A percentile compares a stretch with the other conserved stretches of the same genome.
phyloP scores from a whole-genome alignment of 225 moss, liverwort and hornwort genomes.

The Rhytidiadelphus loreus region DNA sequence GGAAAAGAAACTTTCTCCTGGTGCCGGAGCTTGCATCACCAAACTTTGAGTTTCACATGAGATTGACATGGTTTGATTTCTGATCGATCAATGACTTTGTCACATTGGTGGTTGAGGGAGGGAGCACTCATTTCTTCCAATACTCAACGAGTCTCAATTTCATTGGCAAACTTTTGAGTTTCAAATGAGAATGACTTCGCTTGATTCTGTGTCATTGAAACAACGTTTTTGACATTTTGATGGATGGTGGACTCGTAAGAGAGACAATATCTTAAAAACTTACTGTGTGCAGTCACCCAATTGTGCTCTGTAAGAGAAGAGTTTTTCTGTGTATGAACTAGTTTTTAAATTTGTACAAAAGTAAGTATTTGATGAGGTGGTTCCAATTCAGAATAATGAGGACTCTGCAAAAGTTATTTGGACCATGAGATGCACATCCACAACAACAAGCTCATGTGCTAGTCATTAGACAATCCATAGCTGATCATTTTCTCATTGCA shows the following conservation, averaged over 20 bases:
- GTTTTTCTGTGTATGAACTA: neutral
- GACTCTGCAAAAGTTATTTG: neutral
- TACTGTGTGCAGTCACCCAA: neutral
- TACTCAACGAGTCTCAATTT: too few relatives aligned
- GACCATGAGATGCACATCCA: neutral
- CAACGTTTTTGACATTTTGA: neutral
- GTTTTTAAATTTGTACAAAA: neutral
- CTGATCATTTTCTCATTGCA: too few relatives aligned
- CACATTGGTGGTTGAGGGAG: neutral
- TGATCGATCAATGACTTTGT: neutral
- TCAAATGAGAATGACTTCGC: neutral
- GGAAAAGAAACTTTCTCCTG: neutral
- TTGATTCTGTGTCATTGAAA: neutral
- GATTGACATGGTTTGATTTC: neutral
- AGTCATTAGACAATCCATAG: too few relatives aligned
- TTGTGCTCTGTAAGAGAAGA: neutral
- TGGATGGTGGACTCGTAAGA: neutral
- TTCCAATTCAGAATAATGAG: neutral
- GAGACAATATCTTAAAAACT: neutral
- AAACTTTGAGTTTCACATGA: neutral
- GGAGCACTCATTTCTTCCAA: too few relatives aligned
- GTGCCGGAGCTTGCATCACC: neutral
- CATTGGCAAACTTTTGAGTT: neutral
- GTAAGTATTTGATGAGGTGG: neutral
- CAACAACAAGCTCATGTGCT: too few relatives aligned